Evolutionary conservation across 2,329 filamentous ascomycete genomes (phyloP), one percentile per base, ranked within the genome.

Genomic region (Amylocarpus encephaloides): DNA sequence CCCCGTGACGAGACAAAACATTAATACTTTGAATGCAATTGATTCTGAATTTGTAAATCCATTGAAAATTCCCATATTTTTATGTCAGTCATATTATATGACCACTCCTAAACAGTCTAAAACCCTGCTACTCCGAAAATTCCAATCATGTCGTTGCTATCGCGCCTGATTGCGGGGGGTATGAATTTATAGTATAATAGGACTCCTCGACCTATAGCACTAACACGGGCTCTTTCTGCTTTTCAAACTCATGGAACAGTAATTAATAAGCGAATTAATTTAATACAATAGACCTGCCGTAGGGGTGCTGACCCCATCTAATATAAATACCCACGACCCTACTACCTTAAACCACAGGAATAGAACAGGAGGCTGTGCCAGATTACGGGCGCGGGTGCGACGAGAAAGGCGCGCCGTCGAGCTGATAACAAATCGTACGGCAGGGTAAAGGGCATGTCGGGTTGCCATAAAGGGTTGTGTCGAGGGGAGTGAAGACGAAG

Each of bases 21-120:
- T 52, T 36, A 33, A 41, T 49, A 52, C 46, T 49, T 52, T 52
- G 22, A 52, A 49, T 49, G 42, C 41, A 52, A 49, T 49, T 36
- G 40, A 49, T 49, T 49, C 33, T 46, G 35, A 52, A 52, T 52
- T 49, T 52, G 6, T 52, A 19, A 52, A 49, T 52, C 50, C 19
- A 52, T 46, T 52, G 42, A 49, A 49, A 46, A 49, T 46, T 43
- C 40, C 18, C 4, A 5, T n/a, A 42, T 42, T 26, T 42, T 42
- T 42, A 10, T 29, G 40, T 39, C 34, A 16, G 40, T 49, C 19
- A 44, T 51, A 42, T 51, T 48, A 36, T 48, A 32, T 48, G 34
- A 36, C 39, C 43, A 38, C 16, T 53, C 51, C 49, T 46, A 30
- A 48, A 53, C 41, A 47, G 45, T 32, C 35, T 13, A 41, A 40